Conservation (phyloP, 2,329 filamentous ascomycete species). For the Neonectria coccinea region DNA sequence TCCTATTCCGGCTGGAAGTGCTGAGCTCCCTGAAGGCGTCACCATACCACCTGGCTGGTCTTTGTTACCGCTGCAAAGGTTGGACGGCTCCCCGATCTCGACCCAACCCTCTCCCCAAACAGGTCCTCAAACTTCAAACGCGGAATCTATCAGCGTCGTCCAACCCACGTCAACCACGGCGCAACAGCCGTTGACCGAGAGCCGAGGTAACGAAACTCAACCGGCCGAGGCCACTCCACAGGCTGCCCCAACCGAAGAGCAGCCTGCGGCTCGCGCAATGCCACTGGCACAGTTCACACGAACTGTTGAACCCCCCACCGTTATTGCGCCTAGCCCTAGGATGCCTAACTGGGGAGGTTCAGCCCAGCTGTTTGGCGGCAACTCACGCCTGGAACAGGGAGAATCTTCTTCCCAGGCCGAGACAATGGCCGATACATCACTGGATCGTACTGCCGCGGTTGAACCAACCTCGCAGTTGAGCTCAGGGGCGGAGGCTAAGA, state of each 20-base stretch:
- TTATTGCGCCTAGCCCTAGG: conserved; percentile 62
- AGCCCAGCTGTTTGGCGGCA: conserved; percentile 60
- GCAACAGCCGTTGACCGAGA: conserved; percentile 32
- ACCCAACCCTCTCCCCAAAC: conserved; percentile 43
- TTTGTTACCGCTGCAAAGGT: conserved; percentile 69
- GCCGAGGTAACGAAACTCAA: conserved; percentile 33
- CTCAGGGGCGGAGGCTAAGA: conserved; percentile 23
- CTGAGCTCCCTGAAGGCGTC: conserved; percentile 73
- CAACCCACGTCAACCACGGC: conserved; percentile 28
- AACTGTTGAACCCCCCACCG: conserved; percentile 45
- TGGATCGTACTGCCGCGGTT: conserved; percentile 1
- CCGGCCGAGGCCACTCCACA: conserved; percentile 12
- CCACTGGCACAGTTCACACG: conserved; percentile 28
- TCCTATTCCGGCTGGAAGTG: conserved; percentile 69
- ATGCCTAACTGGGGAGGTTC: conserved; percentile 64
- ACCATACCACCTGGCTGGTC: conserved; percentile 74
- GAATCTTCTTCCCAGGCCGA: conserved; percentile 36
- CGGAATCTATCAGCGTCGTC: conserved; percentile 30
- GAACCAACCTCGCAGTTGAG: conserved; percentile 19
- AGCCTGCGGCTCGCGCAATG: conserved; percentile 20
- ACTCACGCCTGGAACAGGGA: conserved; percentile 41
- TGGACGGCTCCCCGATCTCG: conserved; percentile 53
- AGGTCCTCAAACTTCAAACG: conserved; percentile 31
- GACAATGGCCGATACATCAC: conserved; percentile 23
- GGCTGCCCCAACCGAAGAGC: conserved; percentile 25